Evolutionary conservation across 345 rosid species (phyloP), one percentile per base, ranked within the genome.

Genomic region (Zanthoxylum bungeanum): DNA sequence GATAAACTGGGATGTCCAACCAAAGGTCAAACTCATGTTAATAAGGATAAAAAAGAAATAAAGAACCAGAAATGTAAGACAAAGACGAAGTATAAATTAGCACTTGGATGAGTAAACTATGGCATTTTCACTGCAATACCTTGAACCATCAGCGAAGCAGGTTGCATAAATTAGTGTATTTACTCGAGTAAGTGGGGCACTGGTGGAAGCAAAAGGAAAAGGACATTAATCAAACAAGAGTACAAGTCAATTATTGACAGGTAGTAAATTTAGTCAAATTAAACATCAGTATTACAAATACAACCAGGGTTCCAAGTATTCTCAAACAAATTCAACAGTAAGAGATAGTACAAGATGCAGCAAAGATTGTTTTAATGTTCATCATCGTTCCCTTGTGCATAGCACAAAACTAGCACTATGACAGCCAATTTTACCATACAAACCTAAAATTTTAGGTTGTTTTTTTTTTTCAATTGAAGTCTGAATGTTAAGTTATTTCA

Each of bases 131-230:
- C 4, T 22, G 52, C 61, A 76, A 60, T 88, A 91, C 99, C 99
- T 92, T 30, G 96, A 85, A 80, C 87, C 66, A 75, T 89, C 97
- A 62, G 85, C 77, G 66, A 88, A 92, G 81, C 90, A 88, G 73
- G 93, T 89, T 66, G 96, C 93, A 86, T 86, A 82, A 67, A 86
- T 90, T 84, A 95, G 74, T 34, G 96, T 82, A 91, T 89, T 89
- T 60, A 85, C 81, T 69, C 93, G 87, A 76, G 98, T 86, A 88
- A 89, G 96, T 62, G 97, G 87, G 52, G 92, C 85, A 73, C 99
- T 95, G 86, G 59, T 30, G 64, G 51, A 25, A 63, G 51, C 4
- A 55, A 56, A 56, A 40, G 57, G 12, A 24, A 72, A 66, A 57
- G 22, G 66, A 19, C 5, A 56, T 46, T 39, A 66, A 62, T 52